These are phyloP conservation scores for Penicillium sp. DNA, from an alignment of 2,329 filamentous ascomycete genomes.

Conservation along the genomic window DNA sequence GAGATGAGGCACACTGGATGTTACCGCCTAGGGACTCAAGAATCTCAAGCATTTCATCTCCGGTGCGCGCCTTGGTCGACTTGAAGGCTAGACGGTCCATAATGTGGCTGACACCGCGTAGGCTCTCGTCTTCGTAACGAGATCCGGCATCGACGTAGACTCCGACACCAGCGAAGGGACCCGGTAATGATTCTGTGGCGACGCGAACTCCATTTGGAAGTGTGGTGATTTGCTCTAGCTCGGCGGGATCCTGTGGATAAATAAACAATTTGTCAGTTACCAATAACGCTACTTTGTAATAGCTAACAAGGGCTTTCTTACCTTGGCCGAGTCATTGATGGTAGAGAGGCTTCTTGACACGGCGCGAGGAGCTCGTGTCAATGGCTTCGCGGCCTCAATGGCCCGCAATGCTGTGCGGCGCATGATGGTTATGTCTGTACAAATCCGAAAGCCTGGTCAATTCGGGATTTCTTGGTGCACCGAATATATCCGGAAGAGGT, in stretches of 20 bases:
- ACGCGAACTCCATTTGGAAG: conserved; percentile 91
- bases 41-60: conserved; percentile 82
- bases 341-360: conserved; percentile 38
- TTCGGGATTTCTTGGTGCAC: conserved; percentile 7
- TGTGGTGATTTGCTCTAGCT: conserved; percentile 82
- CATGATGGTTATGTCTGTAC: conserved; percentile 27
- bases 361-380: conserved; percentile 33
- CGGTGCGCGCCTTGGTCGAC: conserved; percentile 66
- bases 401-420: conserved; percentile 42
- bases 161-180: conserved; percentile 90
- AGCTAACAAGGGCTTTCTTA: conserved; percentile 15
- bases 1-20: conserved; percentile 91
- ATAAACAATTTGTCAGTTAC: conserved; percentile 5
- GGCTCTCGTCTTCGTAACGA: conserved; percentile 79
- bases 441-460: not conserved
- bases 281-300: not conserved
- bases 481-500: conserved; percentile 13
- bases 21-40: conserved; percentile 90
- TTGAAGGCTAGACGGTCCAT: conserved; percentile 96
- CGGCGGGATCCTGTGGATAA: conserved; percentile 66
- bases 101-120: conserved; percentile 91
- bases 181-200: conserved; percentile 89
- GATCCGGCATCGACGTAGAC: conserved; percentile 96
- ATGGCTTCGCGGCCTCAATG: conserved; percentile 38
- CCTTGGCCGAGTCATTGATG: conserved; percentile 35